phyloP scores from a whole-genome alignment of 106 monocot genomes.

The Platanthera guangdongensis region DNA sequence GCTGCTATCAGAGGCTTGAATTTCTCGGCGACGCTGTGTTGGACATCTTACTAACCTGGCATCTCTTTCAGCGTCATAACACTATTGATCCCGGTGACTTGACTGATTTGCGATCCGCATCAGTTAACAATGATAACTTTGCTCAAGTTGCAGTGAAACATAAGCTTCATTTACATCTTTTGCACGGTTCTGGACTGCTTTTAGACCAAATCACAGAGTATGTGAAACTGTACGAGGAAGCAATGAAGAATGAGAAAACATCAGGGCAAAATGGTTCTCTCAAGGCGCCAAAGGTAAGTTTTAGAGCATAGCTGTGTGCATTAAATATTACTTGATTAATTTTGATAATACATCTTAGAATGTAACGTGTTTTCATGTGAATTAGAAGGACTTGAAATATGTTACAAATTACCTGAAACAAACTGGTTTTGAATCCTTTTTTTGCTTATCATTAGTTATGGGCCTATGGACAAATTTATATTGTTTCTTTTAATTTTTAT shows the following conservation, averaged over 20 bases:
- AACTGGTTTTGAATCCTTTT: no score
- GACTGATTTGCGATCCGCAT: slow-evolving; percentile 76
- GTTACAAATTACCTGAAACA: no score
- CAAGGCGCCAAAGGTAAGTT: slow-evolving; percentile 66
- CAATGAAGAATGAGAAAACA: slow-evolving; percentile 10
- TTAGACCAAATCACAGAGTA: slow-evolving; percentile 63
- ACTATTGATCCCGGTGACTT: slow-evolving; percentile 80
- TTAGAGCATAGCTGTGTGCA: not conserved
- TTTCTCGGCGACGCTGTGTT: slow-evolving; percentile 83
- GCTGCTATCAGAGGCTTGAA: slow-evolving; percentile 90
- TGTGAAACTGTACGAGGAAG: slow-evolving; percentile 24
- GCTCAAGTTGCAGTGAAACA: slow-evolving; percentile 67
- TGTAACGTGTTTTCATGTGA: no score
- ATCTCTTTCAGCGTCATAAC: slow-evolving; percentile 51
- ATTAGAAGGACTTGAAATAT: no score
- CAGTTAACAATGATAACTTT: slow-evolving; percentile 88
- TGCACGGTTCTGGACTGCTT: slow-evolving; percentile 63
- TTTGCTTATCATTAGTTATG: no score
- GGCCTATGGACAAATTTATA: no score
- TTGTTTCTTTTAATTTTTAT: no score
- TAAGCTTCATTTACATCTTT: slow-evolving; percentile 70
- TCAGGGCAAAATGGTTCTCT: slow-evolving; percentile 10
- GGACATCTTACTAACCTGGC: slow-evolving; percentile 69
- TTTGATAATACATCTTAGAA: no score
- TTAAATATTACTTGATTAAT: no score